Conservation (phyloP, 495 filamentous ascomycete genomes). For the Lasiosphaeriaceae sp. region DNA sequence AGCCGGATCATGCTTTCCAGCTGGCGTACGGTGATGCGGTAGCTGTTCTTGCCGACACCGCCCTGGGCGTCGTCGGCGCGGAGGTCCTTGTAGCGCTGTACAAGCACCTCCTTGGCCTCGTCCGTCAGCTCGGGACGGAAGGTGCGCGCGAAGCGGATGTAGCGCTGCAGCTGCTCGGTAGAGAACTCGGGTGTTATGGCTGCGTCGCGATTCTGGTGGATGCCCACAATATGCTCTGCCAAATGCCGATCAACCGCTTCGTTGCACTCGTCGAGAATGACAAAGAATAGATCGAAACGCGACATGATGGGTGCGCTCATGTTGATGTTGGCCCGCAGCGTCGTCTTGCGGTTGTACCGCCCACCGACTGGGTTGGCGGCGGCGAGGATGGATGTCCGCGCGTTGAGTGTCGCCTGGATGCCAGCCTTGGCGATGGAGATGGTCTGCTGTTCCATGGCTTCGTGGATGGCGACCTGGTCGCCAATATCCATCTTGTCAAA, state of each 20-base stretch:
- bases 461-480: slow-evolving; percentile 98
- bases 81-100: slow-evolving; percentile 94
- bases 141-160: slow-evolving; percentile 93
- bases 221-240: slow-evolving; percentile 88
- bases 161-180: slow-evolving; percentile 94
- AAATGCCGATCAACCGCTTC: slow-evolving; percentile 85
- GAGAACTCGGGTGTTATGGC: slow-evolving; percentile 89
- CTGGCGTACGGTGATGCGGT: slow-evolving; percentile 95
- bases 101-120: slow-evolving; percentile 79
- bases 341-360: slow-evolving; percentile 92
- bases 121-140: slow-evolving; percentile 91
- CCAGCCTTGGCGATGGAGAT: slow-evolving; percentile 99
- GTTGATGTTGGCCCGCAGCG: slow-evolving; percentile 91
- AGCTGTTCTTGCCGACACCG: slow-evolving; percentile 85
- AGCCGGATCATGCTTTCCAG: slow-evolving; percentile 93
- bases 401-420: slow-evolving; percentile 97
- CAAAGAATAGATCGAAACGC: slow-evolving; percentile 98
- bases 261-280: slow-evolving; percentile 95
- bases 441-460: slow-evolving; percentile 99
- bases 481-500: slow-evolving; percentile 99
- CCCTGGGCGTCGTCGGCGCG: slow-evolving; percentile 92
- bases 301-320: slow-evolving; percentile 99
- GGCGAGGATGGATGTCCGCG: slow-evolving; percentile 88
- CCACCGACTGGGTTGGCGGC: slow-evolving; percentile 96
- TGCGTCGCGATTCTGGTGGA: slow-evolving; percentile 88